Conservation (phyloP, 176 grass and related monocot genomes). For the Elaeis guineensis region DNA sequence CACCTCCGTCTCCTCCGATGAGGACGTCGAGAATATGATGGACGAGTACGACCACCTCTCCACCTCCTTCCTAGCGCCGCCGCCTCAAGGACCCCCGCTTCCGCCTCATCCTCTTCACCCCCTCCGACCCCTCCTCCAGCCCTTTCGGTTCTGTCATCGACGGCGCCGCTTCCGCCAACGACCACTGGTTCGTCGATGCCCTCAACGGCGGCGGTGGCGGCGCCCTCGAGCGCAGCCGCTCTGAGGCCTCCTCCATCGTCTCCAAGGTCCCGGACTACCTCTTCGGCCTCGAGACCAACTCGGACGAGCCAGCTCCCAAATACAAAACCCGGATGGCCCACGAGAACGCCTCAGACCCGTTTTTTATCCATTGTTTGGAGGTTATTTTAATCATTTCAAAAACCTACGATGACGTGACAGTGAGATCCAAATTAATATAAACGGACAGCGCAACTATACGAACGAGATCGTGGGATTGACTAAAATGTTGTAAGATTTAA, state of each 20-base stretch:
- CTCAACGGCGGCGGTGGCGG: not conserved
- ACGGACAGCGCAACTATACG: no score
- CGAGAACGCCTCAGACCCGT: not conserved
- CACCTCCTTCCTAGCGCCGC: constrained; percentile 10
- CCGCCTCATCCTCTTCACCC: constrained; percentile 12
- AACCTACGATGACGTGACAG: no score
- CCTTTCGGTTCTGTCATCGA: constrained; percentile 50
- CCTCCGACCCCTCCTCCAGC: constrained; percentile 49
- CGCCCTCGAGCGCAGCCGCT: constrained; percentile 40
- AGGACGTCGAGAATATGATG: constrained; percentile 87
- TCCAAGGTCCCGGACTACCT: constrained; percentile 76
- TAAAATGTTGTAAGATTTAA: no score
- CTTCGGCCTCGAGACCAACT: constrained; percentile 49
- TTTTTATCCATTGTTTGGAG: no score
- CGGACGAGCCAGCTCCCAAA: constrained; percentile 38
- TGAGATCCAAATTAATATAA: no score
- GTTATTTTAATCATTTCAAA: no score
- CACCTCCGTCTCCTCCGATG: constrained; percentile 62
- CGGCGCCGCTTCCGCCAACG: constrained; percentile 1
- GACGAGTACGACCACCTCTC: constrained; percentile 65
- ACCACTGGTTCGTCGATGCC: constrained; percentile 10
- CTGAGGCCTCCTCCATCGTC: constrained; percentile 56
- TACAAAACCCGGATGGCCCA: not conserved
- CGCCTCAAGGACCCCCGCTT: constrained; percentile 37
- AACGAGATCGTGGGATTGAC: no score